phyloP scores from a whole-genome alignment of 306 rosid genomes.

The Dicorynia guianensis region DNA sequence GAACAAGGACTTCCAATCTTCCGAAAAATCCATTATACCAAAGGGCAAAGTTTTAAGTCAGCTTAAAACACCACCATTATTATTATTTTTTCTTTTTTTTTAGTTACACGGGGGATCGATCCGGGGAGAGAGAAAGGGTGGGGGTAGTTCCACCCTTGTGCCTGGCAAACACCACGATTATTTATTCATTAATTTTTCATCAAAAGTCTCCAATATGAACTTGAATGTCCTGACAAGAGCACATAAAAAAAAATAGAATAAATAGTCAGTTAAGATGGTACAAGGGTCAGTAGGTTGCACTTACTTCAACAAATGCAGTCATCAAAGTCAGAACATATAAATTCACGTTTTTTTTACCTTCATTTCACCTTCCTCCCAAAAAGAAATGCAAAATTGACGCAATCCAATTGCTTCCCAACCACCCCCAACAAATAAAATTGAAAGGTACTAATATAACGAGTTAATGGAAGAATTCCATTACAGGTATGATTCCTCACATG shows the following conservation, averaged over 20 bases:
- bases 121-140: too few relatives aligned
- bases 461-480: background rate
- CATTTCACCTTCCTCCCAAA: too few relatives aligned
- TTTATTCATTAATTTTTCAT: slow-evolving; percentile 22
- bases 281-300: slow-evolving; percentile 19
- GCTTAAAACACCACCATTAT: slow-evolving; percentile 45
- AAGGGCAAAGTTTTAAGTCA: slow-evolving; percentile 40
- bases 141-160: too few relatives aligned
- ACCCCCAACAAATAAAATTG: slow-evolving; percentile 4
- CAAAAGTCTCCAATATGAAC: slow-evolving; percentile 40
- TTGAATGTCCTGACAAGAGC: slow-evolving; percentile 53
- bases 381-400: too few relatives aligned
- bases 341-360: too few relatives aligned
- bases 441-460: background rate
- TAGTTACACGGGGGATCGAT: too few relatives aligned
- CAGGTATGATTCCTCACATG: background rate
- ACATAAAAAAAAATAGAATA: background rate
- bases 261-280: slow-evolving; percentile 27
- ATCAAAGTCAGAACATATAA: too few relatives aligned
- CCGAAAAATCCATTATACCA: slow-evolving; percentile 46
- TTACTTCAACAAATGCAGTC: too few relatives aligned
- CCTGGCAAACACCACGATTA: too few relatives aligned
- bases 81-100: too few relatives aligned
- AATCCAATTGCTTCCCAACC: background rate
- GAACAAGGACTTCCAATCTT: slow-evolving; percentile 65